Percentiles rank a stretch among this genome's conserved stretches.
phyloP scores from a whole-genome alignment of 1,284 basidiomycete species.

The Puccinia triticina region DNA sequence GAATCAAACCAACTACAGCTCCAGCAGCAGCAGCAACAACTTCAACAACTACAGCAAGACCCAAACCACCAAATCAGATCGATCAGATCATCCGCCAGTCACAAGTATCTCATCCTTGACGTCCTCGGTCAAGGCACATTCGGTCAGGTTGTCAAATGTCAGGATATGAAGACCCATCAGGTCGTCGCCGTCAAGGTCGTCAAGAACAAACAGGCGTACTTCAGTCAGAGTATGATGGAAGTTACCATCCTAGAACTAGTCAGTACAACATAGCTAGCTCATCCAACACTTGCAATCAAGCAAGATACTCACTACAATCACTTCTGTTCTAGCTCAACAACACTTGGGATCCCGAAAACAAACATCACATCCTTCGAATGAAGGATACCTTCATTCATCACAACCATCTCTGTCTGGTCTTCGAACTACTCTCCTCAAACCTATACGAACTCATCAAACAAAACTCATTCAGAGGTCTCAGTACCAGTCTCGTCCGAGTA shows the following conservation, averaged over 20 bases:
- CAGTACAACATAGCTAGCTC: too few relatives aligned
- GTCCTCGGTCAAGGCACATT: slow-evolving; percentile 98
- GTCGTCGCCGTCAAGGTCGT: slow-evolving; percentile 98
- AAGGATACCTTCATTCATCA: slow-evolving; percentile 96
- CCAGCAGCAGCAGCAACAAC: neutral
- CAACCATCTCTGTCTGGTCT: slow-evolving; percentile 93
- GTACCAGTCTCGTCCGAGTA: slow-evolving; percentile 94
- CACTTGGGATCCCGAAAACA: slow-evolving; percentile 86
- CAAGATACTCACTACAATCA: too few relatives aligned
- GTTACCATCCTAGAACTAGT: slow-evolving; percentile 95
- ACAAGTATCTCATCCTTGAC: slow-evolving; percentile 93
- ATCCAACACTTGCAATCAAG: neutral
- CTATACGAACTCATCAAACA: slow-evolving; percentile 99
- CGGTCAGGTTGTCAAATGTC: slow-evolving; percentile 98
- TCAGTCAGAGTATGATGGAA: slow-evolving; percentile 99
- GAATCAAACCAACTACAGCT: slow-evolving; percentile 4
- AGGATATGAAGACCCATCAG: slow-evolving; percentile 98
- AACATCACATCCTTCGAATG: slow-evolving; percentile 93
- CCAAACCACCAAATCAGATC: neutral
- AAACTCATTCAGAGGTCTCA: slow-evolving; percentile 96
- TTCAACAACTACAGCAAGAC: neutral
- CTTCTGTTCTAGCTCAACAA: slow-evolving; percentile 73
- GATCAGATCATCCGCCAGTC: slow-evolving; percentile 15
- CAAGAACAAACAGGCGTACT: slow-evolving; percentile 99
- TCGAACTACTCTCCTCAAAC: slow-evolving; percentile 95